Evolutionary conservation across 1,284 basidiomycete species (phyloP).

Genomic region (Ganoderma lucidum): DNA sequence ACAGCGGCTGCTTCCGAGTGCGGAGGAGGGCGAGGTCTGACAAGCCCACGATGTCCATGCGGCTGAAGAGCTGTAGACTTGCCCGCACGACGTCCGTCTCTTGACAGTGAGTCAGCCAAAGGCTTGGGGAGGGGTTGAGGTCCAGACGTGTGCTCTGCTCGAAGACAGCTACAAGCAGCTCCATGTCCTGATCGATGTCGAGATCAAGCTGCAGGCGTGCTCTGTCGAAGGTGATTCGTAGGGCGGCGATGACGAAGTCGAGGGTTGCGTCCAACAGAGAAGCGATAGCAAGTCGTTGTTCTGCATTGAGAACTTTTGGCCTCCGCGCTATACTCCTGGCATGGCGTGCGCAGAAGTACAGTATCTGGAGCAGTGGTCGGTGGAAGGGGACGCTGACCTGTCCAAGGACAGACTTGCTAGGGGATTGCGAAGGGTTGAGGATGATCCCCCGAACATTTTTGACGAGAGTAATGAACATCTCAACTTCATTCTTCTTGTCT

Average conservation of each 20-base stretch:
- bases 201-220: constrained; percentile 64
- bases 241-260: constrained; percentile 71
- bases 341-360: constrained; percentile 80
- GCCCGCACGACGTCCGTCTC: constrained; percentile 83
- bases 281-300: constrained; percentile 65
- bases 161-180: constrained; percentile 83
- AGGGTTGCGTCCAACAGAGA: constrained; percentile 71
- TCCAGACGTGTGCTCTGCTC: constrained; percentile 78
- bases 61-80: constrained; percentile 79
- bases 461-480: constrained; percentile 69
- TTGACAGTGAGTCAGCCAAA: constrained; percentile 85
- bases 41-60: constrained; percentile 74
- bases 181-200: constrained; percentile 82
- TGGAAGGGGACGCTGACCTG: constrained; percentile 78
- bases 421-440: constrained; percentile 78
- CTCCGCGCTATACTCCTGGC: constrained; percentile 58
- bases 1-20: constrained; percentile 68
- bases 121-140: constrained; percentile 66
- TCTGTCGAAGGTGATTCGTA: constrained; percentile 73
- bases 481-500: constrained; percentile 62
- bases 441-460: constrained; percentile 72
- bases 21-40: constrained; percentile 69
- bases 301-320: constrained; percentile 62
- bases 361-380: constrained; percentile 78
- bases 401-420: constrained; percentile 78